These are phyloP conservation scores for Suillus plorans DNA, from an alignment of 768 basidiomycete species.

Conservation along the genomic window DNA sequence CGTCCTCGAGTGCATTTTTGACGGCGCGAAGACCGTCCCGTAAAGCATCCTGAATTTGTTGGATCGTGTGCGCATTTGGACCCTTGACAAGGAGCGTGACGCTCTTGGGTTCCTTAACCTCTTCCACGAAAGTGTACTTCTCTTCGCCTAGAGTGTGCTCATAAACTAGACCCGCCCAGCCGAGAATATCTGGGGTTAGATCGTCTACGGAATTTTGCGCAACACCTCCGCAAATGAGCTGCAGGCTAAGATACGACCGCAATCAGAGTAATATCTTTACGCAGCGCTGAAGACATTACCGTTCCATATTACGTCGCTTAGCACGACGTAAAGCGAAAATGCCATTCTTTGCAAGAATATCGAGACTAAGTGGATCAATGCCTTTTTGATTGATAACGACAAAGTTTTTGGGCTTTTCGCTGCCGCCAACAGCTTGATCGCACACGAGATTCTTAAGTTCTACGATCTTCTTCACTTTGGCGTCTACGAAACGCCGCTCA, in stretches of 20 bases:
- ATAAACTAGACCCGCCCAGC: slow-evolving; percentile 98
- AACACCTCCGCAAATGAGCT: slow-evolving; percentile 90
- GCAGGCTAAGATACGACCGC: slow-evolving; percentile 54
- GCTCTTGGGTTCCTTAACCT: slow-evolving; percentile 92
- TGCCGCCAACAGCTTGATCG: slow-evolving; percentile 84
- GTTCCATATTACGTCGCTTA: slow-evolving; percentile 98
- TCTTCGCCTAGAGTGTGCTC: slow-evolving; percentile 99
- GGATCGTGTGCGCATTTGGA: slow-evolving; percentile 93
- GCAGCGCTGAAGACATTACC: slow-evolving; percentile 46
- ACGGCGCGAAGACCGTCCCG: slow-evolving; percentile 95
- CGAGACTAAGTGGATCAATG: slow-evolving; percentile 95
- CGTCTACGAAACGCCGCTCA: slow-evolving; percentile 91
- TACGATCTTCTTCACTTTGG: slow-evolving; percentile 92
- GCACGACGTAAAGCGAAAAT: slow-evolving; percentile 93
- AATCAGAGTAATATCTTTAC: slow-evolving; percentile 29
- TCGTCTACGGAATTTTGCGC: slow-evolving; percentile 99
- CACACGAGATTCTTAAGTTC: slow-evolving; percentile 96
- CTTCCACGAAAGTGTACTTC: slow-evolving; percentile 96
- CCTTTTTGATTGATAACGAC: slow-evolving; percentile 99
- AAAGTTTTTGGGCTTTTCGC: slow-evolving; percentile 82
- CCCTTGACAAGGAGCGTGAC: slow-evolving; percentile 98
- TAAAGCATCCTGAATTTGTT: slow-evolving; percentile 97
- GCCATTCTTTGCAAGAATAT: slow-evolving; percentile 94
- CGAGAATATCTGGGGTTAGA: slow-evolving; percentile 84
- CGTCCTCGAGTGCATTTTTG: slow-evolving; percentile 95